These are phyloP conservation scores for Annona squamosa DNA, from an alignment of 164 flowering plant species.

Conservation along the genomic window DNA sequence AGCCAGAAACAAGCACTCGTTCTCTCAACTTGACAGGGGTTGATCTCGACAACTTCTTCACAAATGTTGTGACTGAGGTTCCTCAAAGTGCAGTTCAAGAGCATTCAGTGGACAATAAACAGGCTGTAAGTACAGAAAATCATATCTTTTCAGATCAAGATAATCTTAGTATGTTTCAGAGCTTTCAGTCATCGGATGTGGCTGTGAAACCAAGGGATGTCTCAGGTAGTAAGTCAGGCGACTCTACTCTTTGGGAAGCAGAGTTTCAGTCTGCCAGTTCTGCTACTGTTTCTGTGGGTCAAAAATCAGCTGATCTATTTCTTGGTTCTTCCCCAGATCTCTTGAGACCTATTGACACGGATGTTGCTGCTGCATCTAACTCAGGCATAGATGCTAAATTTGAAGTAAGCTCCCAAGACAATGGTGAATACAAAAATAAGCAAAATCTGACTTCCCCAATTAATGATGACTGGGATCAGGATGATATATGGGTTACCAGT, in stretches of 20 bases:
- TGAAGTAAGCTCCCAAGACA: background rate
- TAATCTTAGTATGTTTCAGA: slow-evolving; percentile 35
- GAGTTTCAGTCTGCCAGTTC: slow-evolving; percentile 49
- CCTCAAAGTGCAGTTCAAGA: slow-evolving; percentile 18
- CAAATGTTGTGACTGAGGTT: slow-evolving; percentile 21
- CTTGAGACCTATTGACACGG: slow-evolving; percentile 25
- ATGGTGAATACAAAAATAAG: slow-evolving; percentile 14
- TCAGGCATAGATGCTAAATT: slow-evolving; percentile 11
- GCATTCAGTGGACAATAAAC: background rate
- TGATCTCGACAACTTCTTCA: slow-evolving; percentile 42
- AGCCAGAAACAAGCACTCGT: slow-evolving; percentile 16
- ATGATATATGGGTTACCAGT: slow-evolving; percentile 23
- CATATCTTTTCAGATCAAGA: slow-evolving; percentile 20
- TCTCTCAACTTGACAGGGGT: slow-evolving; percentile 37
- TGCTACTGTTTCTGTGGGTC: slow-evolving; percentile 17
- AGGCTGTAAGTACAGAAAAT: slow-evolving; percentile 8
- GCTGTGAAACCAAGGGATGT: slow-evolving; percentile 13
- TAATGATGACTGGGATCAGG: slow-evolving; percentile 23
- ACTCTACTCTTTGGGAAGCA: slow-evolving; percentile 52
- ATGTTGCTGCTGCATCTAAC: slow-evolving; percentile 12
- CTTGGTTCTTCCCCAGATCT: slow-evolving; percentile 20
- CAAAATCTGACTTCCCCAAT: slow-evolving; percentile 18
- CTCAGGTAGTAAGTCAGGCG: slow-evolving; percentile 17
- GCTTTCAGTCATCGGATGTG: slow-evolving; percentile 24
- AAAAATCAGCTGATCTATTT: slow-evolving; percentile 27